Evolutionary conservation across 768 basidiomycete species (phyloP).

Genomic region (Coprinopsis strossmayeri): DNA sequence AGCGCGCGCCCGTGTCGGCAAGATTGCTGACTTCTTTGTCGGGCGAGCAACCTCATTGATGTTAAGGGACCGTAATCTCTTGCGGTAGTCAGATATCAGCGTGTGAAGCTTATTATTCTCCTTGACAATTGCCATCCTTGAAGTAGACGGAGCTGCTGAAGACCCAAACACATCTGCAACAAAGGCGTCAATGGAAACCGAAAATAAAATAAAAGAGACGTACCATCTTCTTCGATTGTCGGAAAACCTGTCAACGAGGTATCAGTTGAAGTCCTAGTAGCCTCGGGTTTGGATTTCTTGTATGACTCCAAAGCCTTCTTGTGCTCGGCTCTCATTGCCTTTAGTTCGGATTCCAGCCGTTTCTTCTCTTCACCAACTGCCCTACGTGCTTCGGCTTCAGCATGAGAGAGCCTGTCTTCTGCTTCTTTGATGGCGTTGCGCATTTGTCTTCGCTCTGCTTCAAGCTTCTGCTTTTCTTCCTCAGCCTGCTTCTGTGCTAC

Average conservation of each 20-base stretch:
- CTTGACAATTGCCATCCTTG: slow-evolving; percentile 9
- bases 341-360: slow-evolving; percentile 11
- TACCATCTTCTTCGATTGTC: neutral
- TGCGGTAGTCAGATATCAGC: slow-evolving; percentile 48
- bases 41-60: slow-evolving; percentile 51
- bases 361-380: slow-evolving; percentile 10
- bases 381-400: slow-evolving; percentile 12
- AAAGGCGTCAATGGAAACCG: neutral
- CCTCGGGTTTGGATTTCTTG: slow-evolving; percentile 9
- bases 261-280: neutral
- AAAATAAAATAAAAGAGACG: neutral
- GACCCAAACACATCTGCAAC: slow-evolving; percentile 53
- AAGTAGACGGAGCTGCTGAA: slow-evolving; percentile 23
- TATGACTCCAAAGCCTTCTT: slow-evolving; percentile 13
- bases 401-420: slow-evolving; percentile 19
- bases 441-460: slow-evolving; percentile 16
- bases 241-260: neutral
- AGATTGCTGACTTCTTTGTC: slow-evolving; percentile 28
- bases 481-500: slow-evolving; percentile 17
- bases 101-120: slow-evolving; percentile 23
- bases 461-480: slow-evolving; percentile 18
- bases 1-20: slow-evolving; percentile 48
- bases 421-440: slow-evolving; percentile 19
- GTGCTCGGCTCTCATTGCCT: slow-evolving; percentile 14
- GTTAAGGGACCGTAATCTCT: slow-evolving; percentile 52